Evolutionary conservation across 805 yeast species (phyloP), one percentile per base, ranked within the genome.

Genomic region (Lipomyces mesembrius): DNA sequence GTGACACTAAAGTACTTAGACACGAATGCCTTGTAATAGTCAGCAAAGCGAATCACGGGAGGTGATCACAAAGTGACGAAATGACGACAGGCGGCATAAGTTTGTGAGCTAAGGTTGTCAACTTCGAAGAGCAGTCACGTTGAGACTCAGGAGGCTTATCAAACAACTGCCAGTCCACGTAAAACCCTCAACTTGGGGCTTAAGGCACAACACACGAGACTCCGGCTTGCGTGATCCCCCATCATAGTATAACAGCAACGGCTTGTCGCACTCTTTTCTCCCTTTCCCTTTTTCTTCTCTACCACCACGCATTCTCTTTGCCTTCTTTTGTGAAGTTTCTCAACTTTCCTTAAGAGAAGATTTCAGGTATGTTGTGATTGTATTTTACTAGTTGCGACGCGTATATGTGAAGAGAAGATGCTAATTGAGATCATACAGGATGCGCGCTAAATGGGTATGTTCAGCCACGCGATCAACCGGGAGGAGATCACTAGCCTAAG

Each of bases 391-490:
- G 22, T 43, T 43, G 22, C 49, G 8, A n/a, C 22, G 22, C 2
- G 20, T 11, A n/a, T 43, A n/a, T 14, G n/a, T 51, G 25, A 35
- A 39, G 25, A 35, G n/a, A 14, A 9, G 37, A 22, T 57, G 29
- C 62, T 65, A 61, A 56, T 29, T 52, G 17, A 20, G 43, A 25
- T 37, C 43, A n/a, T 61, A n/a, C 53, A 67, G 71, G 71, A 68
- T 68, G 71, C 69, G 71, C 60, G 71, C 71, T 53, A 68, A 68
- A 67, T 68, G 71, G 71, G 70, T 67, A 64, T 35, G 70, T 61
- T 35, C 8, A 20, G 8, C 22, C 57, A 12, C 32, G 32, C 22
- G 29, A 11, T 57, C 53, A 57, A 14, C 11, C 1, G 49, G 29
- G 7, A 8, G 11, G 22, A 43, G 49, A 17, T 7, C 2, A 17